phyloP scores from a whole-genome alignment of 257 asterid genomes.

The Nicotiana undulata region DNA sequence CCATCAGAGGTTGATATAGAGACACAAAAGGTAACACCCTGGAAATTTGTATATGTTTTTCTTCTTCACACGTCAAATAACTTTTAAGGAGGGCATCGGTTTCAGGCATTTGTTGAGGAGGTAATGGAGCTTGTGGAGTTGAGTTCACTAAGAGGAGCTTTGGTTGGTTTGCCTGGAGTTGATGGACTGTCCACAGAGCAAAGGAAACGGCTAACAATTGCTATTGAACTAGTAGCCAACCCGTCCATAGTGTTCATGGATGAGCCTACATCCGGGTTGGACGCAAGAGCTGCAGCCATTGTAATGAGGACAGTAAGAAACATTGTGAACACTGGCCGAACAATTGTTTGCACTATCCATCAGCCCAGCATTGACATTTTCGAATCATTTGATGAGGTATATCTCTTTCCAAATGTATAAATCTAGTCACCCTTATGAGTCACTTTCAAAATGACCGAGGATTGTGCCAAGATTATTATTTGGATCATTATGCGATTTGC shows the following conservation, averaged over 20 bases:
- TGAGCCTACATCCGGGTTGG: conserved; percentile 96
- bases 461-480: not conserved
- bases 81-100: conserved; percentile 15
- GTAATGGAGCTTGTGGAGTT: conserved; percentile 98
- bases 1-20: conserved; percentile 65
- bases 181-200: conserved; percentile 94
- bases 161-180: conserved; percentile 92
- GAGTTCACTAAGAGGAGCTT: conserved; percentile 65
- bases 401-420: not conserved
- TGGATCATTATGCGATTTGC: not conserved
- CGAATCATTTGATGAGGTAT: conserved; percentile 95
- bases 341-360: conserved; percentile 94
- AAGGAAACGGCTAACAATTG: conserved; percentile 88
- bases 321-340: conserved; percentile 89
- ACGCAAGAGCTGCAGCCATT: conserved; percentile 96
- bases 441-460: not conserved
- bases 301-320: conserved; percentile 98
- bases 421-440: not conserved
- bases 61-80: conserved; percentile 14
- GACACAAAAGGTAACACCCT: conserved; percentile 67
- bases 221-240: conserved; percentile 92
- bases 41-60: not conserved
- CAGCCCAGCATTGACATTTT: conserved; percentile 97
- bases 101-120: conserved; percentile 91
- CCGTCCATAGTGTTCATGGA: conserved; percentile 95